phyloP scores from a whole-genome alignment of 306 rosid genomes.

The Bauhinia variegata region DNA sequence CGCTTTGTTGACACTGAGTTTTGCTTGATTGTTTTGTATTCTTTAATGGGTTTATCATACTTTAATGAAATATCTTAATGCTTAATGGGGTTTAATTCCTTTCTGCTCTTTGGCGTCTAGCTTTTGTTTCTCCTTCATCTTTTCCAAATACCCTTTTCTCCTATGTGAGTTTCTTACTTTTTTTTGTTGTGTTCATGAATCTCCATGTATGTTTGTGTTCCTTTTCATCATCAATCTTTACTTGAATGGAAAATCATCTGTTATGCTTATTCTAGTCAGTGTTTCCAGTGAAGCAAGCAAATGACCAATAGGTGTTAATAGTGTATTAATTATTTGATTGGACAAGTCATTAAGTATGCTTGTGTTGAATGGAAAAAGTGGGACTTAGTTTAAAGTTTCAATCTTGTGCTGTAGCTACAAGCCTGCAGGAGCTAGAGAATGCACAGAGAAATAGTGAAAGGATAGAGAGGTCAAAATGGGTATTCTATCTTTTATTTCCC shows the following conservation, averaged over 20 bases:
- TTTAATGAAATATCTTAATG: background rate
- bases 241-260: too few relatives aligned
- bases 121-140: background rate
- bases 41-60: background rate
- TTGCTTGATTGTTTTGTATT: slow-evolving; percentile 1
- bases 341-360: background rate
- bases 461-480: slow-evolving; percentile 4
- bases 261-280: too few relatives aligned
- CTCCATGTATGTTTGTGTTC: slow-evolving; percentile 19
- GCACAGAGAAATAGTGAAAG: background rate
- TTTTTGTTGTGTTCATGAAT: background rate
- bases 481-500: too few relatives aligned
- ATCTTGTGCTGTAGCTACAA: background rate
- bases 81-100: slow-evolving; percentile 11
- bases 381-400: background rate
- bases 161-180: background rate
- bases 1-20: background rate
- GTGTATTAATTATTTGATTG: slow-evolving; percentile 6
- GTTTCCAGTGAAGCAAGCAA: too few relatives aligned
- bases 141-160: background rate
- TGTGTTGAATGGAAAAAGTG: slow-evolving; percentile 5
- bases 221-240: background rate
- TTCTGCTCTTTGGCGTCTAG: slow-evolving; percentile 3
- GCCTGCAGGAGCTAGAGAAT: slow-evolving; percentile 15
- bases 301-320: background rate